Base-by-base conservation (phyloP, 139 green algal species). In the Picochlorum sp. region DNA sequence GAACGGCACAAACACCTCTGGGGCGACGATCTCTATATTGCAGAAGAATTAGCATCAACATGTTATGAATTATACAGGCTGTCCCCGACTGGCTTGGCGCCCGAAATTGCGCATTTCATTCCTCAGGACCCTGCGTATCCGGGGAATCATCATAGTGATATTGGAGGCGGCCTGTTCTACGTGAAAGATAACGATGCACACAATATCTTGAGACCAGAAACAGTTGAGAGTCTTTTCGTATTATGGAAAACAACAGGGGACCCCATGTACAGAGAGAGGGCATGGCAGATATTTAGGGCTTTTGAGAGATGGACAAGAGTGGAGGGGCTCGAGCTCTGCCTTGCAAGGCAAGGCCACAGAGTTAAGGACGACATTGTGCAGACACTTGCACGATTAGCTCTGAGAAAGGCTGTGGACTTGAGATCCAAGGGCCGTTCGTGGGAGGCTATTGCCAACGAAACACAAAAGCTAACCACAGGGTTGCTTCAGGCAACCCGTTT, bases 171-270 rank as follows among this genome's bases (percentile, higher is more conserved):
- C 0, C 62, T 83, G 50, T 85, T 85, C 49, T 51, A 58, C 28
- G 63, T 86, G 49, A 85, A 85, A 45, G 57, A 13, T 15, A 58
- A 71, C 68, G 77, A 86, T 52, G 72, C 72, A 2, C 82, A 82
- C 49, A 89, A 90, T 67, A 76, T 92, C 61, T 74, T 96, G 66
- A 77, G 89, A 8, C 89, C 89, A 0, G 89, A 96, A 73, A 79
- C 86, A 0, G 71, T 88, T 26, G 88, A 96, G 79, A 83, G 72
- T 6, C 72, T 96, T 11, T 95, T 91, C 73, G 74, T 92, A 44
- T 67, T 96, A 32, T 91, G 79, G 69, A 76, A 83, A 18, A 78
- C 83, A 0, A 96, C 86, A 2, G 73, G 82, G 23, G 70, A 91
- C 57, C 24, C 63, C 2, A 71, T 75, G 55, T 95, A 94, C 78